Evolutionary conservation across 2,329 filamentous ascomycete genomes (phyloP), one percentile per base, ranked within the genome.

Genomic region (Diaporthe nobilis): DNA sequence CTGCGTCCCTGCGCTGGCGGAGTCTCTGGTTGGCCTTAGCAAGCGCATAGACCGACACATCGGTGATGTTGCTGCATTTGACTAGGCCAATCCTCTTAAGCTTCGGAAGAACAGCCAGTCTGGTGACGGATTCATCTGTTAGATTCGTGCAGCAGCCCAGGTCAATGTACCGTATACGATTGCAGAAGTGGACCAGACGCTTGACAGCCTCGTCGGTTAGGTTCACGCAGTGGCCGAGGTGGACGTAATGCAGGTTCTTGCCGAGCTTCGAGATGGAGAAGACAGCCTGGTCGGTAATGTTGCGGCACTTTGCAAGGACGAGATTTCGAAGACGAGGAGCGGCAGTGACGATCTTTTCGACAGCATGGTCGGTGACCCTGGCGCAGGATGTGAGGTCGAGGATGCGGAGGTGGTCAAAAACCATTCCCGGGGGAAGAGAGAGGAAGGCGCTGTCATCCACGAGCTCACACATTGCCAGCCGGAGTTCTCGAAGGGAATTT

Each of bases 221-320:
- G 63, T 96, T 92, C 39, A 92, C 91, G 84, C 97, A 99, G 83
- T 99, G 97, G 13, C 97, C 97, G 2, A 99, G 89, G 82, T 99
- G 97, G 71, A 99, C 93, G 83, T 98, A 98, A 84, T 99, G 97
- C 73, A 99, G 87, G 80, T 98, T 99, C 87, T 98, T 98, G 77
- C 96, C 95, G 5, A 99, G 89, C 80, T 91, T 93, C 74, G 95
- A 93, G 78, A 99, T 98, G 74, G 96, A 93, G 79, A 94, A 88
- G 12, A 99, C 95, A 12, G 96, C 93, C 63, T 91, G 90, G 85
- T 99, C 96, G 2, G 97, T 98, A 81, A 99, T 94, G 81, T 96
- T 93, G 78, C 94, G 92, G 84, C 97, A 99, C 85, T 99, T 99
- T 78, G 96, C 95, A 22, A 99, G 90, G 8, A 99, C 96, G 4